Conservation (phyloP, 305 asterid genomes). For the Fraxinus floribunda region DNA sequence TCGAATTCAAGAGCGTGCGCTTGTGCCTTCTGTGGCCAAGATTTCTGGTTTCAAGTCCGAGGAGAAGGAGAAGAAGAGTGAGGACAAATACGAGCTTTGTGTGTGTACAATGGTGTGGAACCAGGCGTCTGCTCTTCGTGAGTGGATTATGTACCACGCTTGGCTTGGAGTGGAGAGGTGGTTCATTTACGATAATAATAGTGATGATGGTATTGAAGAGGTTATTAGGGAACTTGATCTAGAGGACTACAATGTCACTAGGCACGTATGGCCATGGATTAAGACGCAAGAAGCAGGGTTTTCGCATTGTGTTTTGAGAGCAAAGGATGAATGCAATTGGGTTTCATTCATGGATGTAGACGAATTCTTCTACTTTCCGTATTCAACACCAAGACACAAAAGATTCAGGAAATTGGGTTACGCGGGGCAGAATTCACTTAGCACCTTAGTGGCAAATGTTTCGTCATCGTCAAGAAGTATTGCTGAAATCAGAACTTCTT, state of each 20-base stretch:
- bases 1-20: conserved; percentile 34
- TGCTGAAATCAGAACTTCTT: conserved; percentile 78
- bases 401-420: conserved; percentile 37
- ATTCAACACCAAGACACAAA: conserved; percentile 43
- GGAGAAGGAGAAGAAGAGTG: conserved; percentile 17
- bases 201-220: conserved; percentile 66
- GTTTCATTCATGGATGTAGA: conserved; percentile 94
- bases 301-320: conserved; percentile 85
- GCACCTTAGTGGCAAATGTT: conserved; percentile 50
- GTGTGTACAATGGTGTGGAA: conserved; percentile 85
- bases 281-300: conserved; percentile 97
- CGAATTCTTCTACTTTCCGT: conserved; percentile 82
- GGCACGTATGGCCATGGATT: conserved; percentile 97
- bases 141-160: conserved; percentile 80
- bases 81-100: conserved; percentile 40
- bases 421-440: conserved; percentile 55
- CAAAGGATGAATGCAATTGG: conserved; percentile 79
- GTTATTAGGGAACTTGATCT: conserved; percentile 49
- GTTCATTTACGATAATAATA: conserved; percentile 76
- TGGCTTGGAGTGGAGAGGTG: conserved; percentile 86
- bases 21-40: conserved; percentile 81
- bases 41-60: conserved; percentile 25
- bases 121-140: conserved; percentile 73
- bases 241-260: conserved; percentile 55
- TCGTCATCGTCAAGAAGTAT: conserved; percentile 53